These are phyloP conservation scores for Tuctoria greenei DNA, from an alignment of 176 grass and related monocot genomes.

Conservation along the genomic window DNA sequence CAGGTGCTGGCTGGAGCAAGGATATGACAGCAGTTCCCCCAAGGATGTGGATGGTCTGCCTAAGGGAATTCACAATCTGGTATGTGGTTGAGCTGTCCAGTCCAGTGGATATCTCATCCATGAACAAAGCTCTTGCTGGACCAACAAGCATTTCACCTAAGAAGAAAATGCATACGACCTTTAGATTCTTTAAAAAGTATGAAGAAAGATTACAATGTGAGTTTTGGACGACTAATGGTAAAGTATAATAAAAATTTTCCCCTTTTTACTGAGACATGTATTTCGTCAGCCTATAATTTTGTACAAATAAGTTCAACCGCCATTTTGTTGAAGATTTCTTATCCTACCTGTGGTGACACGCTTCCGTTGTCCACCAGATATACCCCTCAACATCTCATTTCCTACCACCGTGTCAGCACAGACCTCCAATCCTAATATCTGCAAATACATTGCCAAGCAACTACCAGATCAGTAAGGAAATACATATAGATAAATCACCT, in stretches of 20 bases:
- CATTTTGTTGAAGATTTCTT: slow-evolving; percentile 21
- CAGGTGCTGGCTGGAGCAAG: slow-evolving; percentile 90
- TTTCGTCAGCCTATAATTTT: not conserved
- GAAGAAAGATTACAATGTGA: not conserved
- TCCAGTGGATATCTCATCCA: slow-evolving; percentile 98
- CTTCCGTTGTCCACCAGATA: slow-evolving; percentile 91
- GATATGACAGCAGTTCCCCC: slow-evolving; percentile 79
- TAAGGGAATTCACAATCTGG: slow-evolving; percentile 86
- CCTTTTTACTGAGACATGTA: not conserved
- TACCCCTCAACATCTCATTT: slow-evolving; percentile 87
- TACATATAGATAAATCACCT: not conserved
- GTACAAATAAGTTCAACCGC: not conserved
- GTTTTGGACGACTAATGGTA: not conserved
- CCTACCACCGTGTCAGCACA: slow-evolving; percentile 92
- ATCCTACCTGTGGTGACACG: slow-evolving; percentile 86
- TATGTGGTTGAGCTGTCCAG: slow-evolving; percentile 92
- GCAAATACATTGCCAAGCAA: slow-evolving; percentile 26
- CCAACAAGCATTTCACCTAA: slow-evolving; percentile 98
- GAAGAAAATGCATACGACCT: not conserved
- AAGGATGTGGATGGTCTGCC: slow-evolving; percentile 78
- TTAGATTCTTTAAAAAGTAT: slow-evolving; percentile 18
- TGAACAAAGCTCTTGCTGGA: slow-evolving; percentile 86
- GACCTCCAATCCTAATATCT: slow-evolving; percentile 87
- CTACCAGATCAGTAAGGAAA: slow-evolving; percentile 24
- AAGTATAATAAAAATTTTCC: not conserved